These are phyloP conservation scores for Exophiala sp. DNA, from an alignment of 2,329 filamentous ascomycete species.

Conservation along the genomic window DNA sequence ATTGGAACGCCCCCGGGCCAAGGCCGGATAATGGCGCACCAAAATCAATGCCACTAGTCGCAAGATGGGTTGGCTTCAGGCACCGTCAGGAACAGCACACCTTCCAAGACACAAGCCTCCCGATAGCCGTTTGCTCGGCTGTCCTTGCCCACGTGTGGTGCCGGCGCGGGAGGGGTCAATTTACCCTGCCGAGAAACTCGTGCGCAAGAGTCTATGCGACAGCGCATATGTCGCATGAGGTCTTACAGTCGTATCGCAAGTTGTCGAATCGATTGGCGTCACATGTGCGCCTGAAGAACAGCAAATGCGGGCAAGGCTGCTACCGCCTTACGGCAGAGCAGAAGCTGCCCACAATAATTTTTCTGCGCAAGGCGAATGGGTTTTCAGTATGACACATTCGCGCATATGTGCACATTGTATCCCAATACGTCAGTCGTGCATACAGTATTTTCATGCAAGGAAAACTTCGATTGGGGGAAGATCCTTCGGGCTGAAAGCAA, in stretches of 20 bases:
- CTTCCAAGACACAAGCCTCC: slow-evolving; percentile 6
- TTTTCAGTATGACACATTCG: slow-evolving; percentile 20
- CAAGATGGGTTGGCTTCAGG: slow-evolving; percentile 25
- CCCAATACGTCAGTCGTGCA: slow-evolving; percentile 14
- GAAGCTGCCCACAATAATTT: slow-evolving; percentile 6
- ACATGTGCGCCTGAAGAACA: not conserved
- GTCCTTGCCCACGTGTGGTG: slow-evolving; percentile 21
- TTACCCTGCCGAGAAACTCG: not conserved
- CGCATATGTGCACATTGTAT: slow-evolving; percentile 17
- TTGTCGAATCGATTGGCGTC: slow-evolving; percentile 5
- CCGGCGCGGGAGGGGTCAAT: slow-evolving; percentile 1
- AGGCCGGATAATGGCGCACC: slow-evolving; percentile 19
- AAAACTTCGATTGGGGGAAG: slow-evolving; percentile 4
- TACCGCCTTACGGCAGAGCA: not conserved
- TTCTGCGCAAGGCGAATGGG: slow-evolving; percentile 1
- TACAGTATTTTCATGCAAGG: slow-evolving; percentile 1
- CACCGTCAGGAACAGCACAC: slow-evolving; percentile 17
- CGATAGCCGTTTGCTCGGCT: slow-evolving; percentile 15
- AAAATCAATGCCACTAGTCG: slow-evolving; percentile 16
- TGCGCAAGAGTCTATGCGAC: not conserved
- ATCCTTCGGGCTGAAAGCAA: not conserved
- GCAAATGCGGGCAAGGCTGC: not conserved
- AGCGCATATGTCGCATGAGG: not conserved
- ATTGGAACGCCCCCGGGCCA: slow-evolving; percentile 20
- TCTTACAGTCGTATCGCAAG: not conserved